phyloP scores from a whole-genome alignment of 2,329 filamentous ascomycete species.

The Epichloe sibirici region DNA sequence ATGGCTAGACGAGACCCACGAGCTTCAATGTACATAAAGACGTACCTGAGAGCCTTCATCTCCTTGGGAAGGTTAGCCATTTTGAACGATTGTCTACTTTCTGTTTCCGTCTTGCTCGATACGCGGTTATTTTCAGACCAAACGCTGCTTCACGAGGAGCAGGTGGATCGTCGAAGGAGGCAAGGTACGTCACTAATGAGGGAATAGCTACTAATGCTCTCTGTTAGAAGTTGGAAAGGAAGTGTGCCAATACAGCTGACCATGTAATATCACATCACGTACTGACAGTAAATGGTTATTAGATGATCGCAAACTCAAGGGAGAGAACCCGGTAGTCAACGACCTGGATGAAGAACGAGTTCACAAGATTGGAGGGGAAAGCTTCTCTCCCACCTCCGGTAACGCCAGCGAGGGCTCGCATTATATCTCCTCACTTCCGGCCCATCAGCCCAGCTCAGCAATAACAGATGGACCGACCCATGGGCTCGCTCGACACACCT shows the following conservation, averaged over 20 bases:
- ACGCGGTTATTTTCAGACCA: neutral
- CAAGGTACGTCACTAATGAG: neutral
- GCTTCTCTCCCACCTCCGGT: neutral
- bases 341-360: neutral
- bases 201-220: neutral
- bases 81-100: neutral
- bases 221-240: neutral
- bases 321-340: neutral
- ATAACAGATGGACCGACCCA: neutral
- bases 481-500: neutral
- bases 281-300: neutral
- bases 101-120: neutral
- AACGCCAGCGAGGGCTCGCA: slow-evolving; percentile 1
- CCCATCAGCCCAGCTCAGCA: neutral
- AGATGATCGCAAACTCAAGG: neutral
- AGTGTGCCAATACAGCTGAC: neutral
- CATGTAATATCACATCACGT: neutral
- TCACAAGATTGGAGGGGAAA: neutral
- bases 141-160: neutral
- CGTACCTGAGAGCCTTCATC: slow-evolving; percentile 51
- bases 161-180: neutral
- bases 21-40: slow-evolving; percentile 9
- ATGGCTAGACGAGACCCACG: slow-evolving; percentile 9
- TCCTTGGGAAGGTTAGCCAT: slow-evolving; percentile 34
- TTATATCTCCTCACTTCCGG: neutral